A percentile compares a stretch with the other conserved stretches of the same genome.
These are phyloP conservation scores for Pythium aristosporum DNA, from an alignment of 352 stramenopile species.

Conservation along the genomic window DNA sequence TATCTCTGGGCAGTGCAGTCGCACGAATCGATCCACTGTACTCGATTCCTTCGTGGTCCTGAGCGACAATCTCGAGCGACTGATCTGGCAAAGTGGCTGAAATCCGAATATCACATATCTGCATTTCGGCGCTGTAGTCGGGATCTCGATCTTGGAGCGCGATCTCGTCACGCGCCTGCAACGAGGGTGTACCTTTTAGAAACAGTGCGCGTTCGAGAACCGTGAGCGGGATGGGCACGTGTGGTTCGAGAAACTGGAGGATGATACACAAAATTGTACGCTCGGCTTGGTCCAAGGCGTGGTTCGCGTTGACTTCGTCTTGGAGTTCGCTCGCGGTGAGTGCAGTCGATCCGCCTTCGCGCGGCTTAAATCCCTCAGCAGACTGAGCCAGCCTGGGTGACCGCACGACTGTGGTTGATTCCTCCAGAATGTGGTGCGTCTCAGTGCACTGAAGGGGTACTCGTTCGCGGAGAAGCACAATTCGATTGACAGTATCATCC, in stretches of 20 bases:
- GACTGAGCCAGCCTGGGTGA: neutral
- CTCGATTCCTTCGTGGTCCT: neutral
- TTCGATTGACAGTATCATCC: neutral
- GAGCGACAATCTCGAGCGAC: conserved; percentile 2
- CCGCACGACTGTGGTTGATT: neutral
- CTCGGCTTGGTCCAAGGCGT: neutral
- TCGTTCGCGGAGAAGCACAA: neutral
- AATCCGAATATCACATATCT: neutral
- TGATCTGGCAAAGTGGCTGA: neutral
- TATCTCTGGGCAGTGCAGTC: neutral
- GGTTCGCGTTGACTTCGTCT: neutral
- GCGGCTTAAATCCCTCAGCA: neutral
- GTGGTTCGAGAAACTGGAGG: conserved; percentile 2
- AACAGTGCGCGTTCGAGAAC: neutral
- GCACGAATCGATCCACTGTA: neutral
- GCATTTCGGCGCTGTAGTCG: neutral
- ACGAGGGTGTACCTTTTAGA: neutral
- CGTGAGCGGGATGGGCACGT: neutral
- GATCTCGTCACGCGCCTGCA: neutral
- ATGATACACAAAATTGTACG: neutral
- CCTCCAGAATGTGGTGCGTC: neutral
- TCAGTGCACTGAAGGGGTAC: neutral
- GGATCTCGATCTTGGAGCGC: neutral
- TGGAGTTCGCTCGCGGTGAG: neutral
- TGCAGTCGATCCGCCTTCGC: neutral